These are phyloP conservation scores for Ichthyophthirius multifiliis DNA, from an alignment of 169 alveolate species.

Conservation along the genomic window DNA sequence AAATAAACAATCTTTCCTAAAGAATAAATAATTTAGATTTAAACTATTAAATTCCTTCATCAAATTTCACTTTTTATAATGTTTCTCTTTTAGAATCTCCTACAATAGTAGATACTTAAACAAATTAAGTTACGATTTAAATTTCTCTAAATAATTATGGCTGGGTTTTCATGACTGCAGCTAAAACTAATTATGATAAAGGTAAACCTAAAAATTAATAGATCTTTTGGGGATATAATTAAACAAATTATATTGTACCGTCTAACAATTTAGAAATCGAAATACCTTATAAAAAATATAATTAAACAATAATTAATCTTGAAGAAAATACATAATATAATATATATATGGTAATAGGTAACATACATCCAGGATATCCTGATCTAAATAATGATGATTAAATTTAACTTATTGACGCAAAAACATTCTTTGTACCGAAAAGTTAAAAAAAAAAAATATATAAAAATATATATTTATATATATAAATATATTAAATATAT, in stretches of 20 bases:
- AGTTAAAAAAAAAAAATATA: too few relatives aligned
- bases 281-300: background rate
- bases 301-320: conserved; percentile 1
- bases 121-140: conserved; percentile 9
- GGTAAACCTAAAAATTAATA: background rate
- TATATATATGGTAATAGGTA: conserved; percentile 26
- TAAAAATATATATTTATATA: too few relatives aligned
- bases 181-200: conserved; percentile 17
- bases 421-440: background rate
- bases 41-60: background rate
- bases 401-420: background rate
- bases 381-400: background rate
- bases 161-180: conserved; percentile 8
- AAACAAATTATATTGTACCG: background rate
- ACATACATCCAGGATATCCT: conserved; percentile 36
- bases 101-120: background rate
- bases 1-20: background rate
- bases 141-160: conserved; percentile 17
- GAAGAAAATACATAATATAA: conserved; percentile 26
- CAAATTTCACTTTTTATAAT: background rate
- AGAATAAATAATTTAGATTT: conserved; percentile 17
- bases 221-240: background rate
- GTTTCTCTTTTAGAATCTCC: conserved; percentile 19
- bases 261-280: background rate
- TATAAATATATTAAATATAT: too few relatives aligned